Evolutionary conservation across 192 early-diverging fungal genomes (phyloP), one percentile per base, ranked within the genome.

Genomic region (Thoreauomyces humboldtii): DNA sequence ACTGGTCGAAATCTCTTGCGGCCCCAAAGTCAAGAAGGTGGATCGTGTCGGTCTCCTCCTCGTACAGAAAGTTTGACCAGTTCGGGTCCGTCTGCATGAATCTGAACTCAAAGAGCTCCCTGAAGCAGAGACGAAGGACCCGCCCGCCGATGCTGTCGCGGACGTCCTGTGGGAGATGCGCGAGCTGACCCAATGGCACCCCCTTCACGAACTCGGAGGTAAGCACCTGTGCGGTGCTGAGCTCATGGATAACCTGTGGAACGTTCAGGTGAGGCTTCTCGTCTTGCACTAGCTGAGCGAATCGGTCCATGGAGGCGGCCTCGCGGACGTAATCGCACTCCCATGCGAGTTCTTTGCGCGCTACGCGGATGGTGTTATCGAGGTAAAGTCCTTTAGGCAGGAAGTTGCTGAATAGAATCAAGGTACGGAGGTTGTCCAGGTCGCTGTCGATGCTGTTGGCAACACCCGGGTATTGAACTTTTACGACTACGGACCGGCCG

Each of bases 71-170:
- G 73, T 99, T 99, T 51, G 90, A 86, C 96, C 96, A 99, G 71
- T 99, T 99, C 1, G 96, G 96, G 73, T 99, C 96, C 5, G 96
- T 99, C 73, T 99, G 96, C 96, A 99, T 99, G 72, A 90, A 96
- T 59, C 86, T 79, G 74, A 92, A 97, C 47, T 87, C 83, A 70
- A 96, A 97, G 41, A 99, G 75, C 68, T 99, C 95, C 37, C 82
- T 76, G 41, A 99, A 78, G 70, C 90, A 93, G 7, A 99, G 86
- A 2, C 80, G 70, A 51, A 99, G 76, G 22, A 97, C 73, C 12
- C 73, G 74, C n/a, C 80, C 78, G 1, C 89, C 91, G 9, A 99
- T 84, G 76, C 87, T 48, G 61, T 91, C 76, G 28, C 83, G 53
- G 1, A 72, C 73, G 27, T 76, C 67, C 64, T 94, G 92, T 17